phyloP scores from a whole-genome alignment of 2,329 filamentous ascomycete species.

The Sclerotinia borealis region DNA sequence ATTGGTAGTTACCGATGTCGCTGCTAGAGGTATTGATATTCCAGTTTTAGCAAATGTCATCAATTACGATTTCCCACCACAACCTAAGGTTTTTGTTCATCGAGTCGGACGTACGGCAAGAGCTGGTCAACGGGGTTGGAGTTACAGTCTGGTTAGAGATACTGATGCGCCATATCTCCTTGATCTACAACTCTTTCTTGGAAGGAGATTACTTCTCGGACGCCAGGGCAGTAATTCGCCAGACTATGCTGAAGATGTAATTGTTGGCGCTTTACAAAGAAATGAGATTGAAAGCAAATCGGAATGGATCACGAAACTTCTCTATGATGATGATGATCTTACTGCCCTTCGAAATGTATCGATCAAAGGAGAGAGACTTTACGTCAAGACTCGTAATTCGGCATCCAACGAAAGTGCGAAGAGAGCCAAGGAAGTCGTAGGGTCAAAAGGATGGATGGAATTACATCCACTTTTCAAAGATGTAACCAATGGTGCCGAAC shows the following conservation, averaged over 20 bases:
- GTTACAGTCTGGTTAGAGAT: constrained; percentile 85
- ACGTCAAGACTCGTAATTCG: constrained; percentile 81
- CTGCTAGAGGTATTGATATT: constrained; percentile 95
- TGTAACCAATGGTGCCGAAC: constrained; percentile 57
- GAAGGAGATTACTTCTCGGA: constrained; percentile 74
- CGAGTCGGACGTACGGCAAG: constrained; percentile 92
- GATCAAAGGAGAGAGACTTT: constrained; percentile 85
- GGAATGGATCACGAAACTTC: constrained; percentile 77
- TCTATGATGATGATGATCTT: constrained; percentile 72
- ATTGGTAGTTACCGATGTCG: constrained; percentile 92
- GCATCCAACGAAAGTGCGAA: constrained; percentile 89
- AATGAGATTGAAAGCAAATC: constrained; percentile 67
- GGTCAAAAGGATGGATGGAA: constrained; percentile 63
- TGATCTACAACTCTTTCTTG: constrained; percentile 89
- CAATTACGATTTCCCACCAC: constrained; percentile 96
- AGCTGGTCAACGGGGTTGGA: constrained; percentile 89
- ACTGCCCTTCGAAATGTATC: constrained; percentile 65
- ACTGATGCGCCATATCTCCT: constrained; percentile 86
- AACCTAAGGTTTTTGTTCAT: constrained; percentile 95
- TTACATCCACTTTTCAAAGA: constrained; percentile 77
- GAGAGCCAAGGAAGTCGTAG: constrained; percentile 70
- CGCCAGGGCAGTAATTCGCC: constrained; percentile 51
- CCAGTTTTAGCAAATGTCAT: constrained; percentile 93
- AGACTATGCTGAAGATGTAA: constrained; percentile 76
- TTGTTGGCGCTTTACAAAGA: constrained; percentile 70